Percentiles rank a stretch among this genome's conserved stretches.
Evolutionary conservation across 2,329 filamentous ascomycete genomes (phyloP).

Genomic region (Seiridium cupressi): DNA sequence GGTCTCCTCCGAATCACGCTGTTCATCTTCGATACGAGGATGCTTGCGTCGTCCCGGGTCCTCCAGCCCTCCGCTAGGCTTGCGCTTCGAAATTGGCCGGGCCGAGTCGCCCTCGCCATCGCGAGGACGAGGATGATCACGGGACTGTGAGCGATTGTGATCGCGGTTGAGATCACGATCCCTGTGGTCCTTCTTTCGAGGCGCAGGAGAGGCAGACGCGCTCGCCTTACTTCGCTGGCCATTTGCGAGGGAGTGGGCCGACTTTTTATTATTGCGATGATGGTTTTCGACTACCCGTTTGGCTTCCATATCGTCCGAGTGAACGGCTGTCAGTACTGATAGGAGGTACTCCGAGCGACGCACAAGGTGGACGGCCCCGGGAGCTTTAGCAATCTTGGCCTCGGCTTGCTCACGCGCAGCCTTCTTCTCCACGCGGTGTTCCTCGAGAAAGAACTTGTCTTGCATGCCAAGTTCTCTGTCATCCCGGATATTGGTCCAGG

Average conservation of each 20-base stretch:
- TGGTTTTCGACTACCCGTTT: slow-evolving; percentile 87
- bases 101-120: slow-evolving; percentile 51
- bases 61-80: slow-evolving; percentile 53
- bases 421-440: slow-evolving; percentile 97
- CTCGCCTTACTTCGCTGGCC: slow-evolving; percentile 60
- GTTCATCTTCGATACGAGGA: slow-evolving; percentile 51
- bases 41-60: slow-evolving; percentile 48
- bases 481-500: slow-evolving; percentile 92
- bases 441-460: slow-evolving; percentile 94
- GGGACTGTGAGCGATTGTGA: slow-evolving; percentile 31
- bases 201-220: slow-evolving; percentile 62
- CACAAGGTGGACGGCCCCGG: slow-evolving; percentile 95
- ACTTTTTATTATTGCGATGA: slow-evolving; percentile 90
- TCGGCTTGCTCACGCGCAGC: slow-evolving; percentile 81
- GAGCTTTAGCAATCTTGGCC: slow-evolving; percentile 82
- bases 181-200: slow-evolving; percentile 49
- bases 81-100: slow-evolving; percentile 58
- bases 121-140: slow-evolving; percentile 50
- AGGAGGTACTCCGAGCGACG: slow-evolving; percentile 92
- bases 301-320: slow-evolving; percentile 72
- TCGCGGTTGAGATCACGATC: slow-evolving; percentile 39
- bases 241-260: slow-evolving; percentile 47
- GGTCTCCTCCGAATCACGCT: slow-evolving; percentile 51
- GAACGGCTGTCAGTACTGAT: slow-evolving; percentile 86
- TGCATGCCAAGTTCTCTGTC: slow-evolving; percentile 80